Percentiles rank a stretch among this genome's conserved stretches.
phyloP scores from a whole-genome alignment of 345 rosid genomes.

The Heritiera fomes region DNA sequence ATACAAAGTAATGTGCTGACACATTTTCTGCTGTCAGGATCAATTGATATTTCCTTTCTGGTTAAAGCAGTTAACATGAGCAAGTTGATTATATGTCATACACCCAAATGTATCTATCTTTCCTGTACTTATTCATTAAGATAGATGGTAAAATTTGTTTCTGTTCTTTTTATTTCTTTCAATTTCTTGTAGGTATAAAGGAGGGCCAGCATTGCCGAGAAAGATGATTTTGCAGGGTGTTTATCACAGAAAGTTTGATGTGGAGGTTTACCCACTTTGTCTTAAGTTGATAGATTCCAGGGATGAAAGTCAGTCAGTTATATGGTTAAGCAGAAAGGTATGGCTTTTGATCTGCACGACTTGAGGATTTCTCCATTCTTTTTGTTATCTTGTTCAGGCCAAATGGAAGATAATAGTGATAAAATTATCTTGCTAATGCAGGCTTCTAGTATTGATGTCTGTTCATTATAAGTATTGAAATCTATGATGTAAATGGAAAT shows the following conservation, averaged over 20 bases:
- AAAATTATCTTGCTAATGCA: background rate
- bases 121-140: background rate
- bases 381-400: background rate
- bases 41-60: background rate
- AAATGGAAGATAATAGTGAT: background rate
- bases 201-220: conserved; percentile 87
- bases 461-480: conserved; percentile 1
- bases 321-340: conserved; percentile 84
- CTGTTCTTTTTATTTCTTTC: conserved; percentile 12
- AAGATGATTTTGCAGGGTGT: conserved; percentile 73
- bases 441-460: conserved; percentile 6
- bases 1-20: background rate
- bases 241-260: conserved; percentile 46
- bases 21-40: background rate
- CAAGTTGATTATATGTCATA: background rate
- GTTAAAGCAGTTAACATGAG: background rate
- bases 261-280: conserved; percentile 82
- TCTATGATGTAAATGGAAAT: background rate
- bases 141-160: background rate
- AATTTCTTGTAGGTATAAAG: conserved; percentile 61
- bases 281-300: conserved; percentile 71
- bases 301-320: conserved; percentile 46
- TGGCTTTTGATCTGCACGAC: background rate
- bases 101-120: background rate
- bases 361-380: background rate